Evolutionary conservation across 345 rosid genomes (phyloP).

Genomic region (Microcos paniculata): DNA sequence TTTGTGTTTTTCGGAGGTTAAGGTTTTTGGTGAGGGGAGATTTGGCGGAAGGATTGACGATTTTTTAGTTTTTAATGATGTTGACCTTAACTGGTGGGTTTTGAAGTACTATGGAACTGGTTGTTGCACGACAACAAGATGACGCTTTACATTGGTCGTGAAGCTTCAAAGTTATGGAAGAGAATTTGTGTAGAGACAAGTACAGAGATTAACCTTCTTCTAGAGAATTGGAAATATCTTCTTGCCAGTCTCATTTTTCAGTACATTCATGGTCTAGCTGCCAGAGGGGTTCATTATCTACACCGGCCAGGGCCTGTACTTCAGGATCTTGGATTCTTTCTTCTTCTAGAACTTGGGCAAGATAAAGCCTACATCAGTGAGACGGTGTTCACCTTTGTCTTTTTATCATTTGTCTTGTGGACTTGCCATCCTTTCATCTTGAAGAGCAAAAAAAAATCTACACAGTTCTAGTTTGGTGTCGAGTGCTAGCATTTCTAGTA

Average conservation of each 20-base stretch:
- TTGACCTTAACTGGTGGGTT: constrained; percentile 45
- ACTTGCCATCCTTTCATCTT: constrained; percentile 94
- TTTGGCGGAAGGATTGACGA: background rate
- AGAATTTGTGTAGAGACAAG: constrained; percentile 75
- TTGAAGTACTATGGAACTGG: too few relatives aligned
- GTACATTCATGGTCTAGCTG: constrained; percentile 92
- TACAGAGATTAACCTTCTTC: constrained; percentile 83
- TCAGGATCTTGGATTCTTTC: too few relatives aligned
- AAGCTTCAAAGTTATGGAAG: constrained; percentile 97
- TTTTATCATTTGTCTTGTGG: constrained; percentile 82
- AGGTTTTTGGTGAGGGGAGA: too few relatives aligned
- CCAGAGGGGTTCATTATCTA: constrained; percentile 90
- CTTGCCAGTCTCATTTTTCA: constrained; percentile 87
- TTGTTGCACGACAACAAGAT: constrained; percentile 49
- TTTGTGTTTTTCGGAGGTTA: too few relatives aligned
- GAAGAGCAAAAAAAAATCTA: constrained; percentile 94
- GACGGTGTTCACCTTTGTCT: constrained; percentile 63
- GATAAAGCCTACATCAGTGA: too few relatives aligned
- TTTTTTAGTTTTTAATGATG: constrained; percentile 31
- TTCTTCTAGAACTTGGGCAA: too few relatives aligned
- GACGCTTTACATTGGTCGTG: constrained; percentile 94
- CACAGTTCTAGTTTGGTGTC: constrained; percentile 96
- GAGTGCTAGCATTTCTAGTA: constrained; percentile 91
- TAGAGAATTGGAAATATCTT: too few relatives aligned
- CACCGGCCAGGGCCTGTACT: too few relatives aligned